Percentiles rank a stretch among this genome's conserved stretches.
phyloP scores from a whole-genome alignment of 2,329 filamentous ascomycete genomes.

The Phialemoniopsis sp. region DNA sequence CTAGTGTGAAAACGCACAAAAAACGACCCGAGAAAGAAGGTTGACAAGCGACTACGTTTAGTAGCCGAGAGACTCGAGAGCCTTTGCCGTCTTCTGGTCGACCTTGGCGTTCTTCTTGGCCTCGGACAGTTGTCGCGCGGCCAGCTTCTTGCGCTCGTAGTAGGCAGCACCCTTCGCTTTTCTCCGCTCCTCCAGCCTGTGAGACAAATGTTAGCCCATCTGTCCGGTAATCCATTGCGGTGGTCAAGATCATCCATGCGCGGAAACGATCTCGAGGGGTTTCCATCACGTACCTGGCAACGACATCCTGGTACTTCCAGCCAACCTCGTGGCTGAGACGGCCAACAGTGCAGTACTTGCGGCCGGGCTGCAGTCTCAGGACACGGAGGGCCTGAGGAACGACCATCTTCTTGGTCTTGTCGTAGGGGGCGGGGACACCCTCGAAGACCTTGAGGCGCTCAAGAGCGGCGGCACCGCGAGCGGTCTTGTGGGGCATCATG shows the following conservation, averaged over 20 bases:
- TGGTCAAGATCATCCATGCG: neutral
- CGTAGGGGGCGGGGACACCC: constrained; percentile 97
- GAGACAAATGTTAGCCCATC: constrained; percentile 9
- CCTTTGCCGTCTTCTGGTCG: constrained; percentile 80
- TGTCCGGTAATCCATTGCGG: constrained; percentile 8
- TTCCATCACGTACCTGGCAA: constrained; percentile 75
- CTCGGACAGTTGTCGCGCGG: constrained; percentile 82
- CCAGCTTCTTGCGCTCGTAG: constrained; percentile 99
- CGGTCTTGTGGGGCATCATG: constrained; percentile 99
- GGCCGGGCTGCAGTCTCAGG: constrained; percentile 93
- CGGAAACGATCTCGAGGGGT: neutral
- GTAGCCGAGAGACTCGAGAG: constrained; percentile 89
- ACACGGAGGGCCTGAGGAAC: constrained; percentile 97
- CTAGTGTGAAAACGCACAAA: constrained; percentile 47
- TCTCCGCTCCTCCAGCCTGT: constrained; percentile 96
- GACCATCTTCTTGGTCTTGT: constrained; percentile 99
- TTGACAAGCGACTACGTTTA: constrained; percentile 46
- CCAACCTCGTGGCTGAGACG: constrained; percentile 98
- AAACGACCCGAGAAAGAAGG: constrained; percentile 40
- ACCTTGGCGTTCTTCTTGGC: constrained; percentile 89
- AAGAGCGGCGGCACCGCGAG: constrained; percentile 91
- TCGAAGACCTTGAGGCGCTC: constrained; percentile 99
- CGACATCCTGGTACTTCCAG: constrained; percentile 99
- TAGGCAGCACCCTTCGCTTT: constrained; percentile 99
- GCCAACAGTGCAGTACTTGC: constrained; percentile 99